These are phyloP conservation scores for Andalucia godoyi DNA, from an alignment of 78 protist genomes.

Conservation along the genomic window DNA sequence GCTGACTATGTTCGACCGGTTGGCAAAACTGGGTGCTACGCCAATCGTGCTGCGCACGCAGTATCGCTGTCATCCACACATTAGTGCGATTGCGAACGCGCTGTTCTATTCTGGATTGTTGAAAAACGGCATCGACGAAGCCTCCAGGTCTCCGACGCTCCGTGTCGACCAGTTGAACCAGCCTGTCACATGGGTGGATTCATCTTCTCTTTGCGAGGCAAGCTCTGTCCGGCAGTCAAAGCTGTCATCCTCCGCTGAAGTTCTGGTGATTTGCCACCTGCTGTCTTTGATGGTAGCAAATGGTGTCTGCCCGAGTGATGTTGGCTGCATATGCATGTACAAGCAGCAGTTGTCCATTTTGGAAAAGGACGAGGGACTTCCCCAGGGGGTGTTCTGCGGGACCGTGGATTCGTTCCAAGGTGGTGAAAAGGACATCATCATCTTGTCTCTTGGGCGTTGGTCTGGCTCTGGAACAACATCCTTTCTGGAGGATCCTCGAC, in stretches of 20 bases:
- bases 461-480: not conserved
- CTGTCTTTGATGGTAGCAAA: not conserved
- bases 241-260: conserved; percentile 29
- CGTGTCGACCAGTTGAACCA: too few species aligned
- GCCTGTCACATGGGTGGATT: not conserved
- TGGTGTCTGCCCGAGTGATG: conserved; percentile 6
- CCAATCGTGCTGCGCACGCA: conserved; percentile 45
- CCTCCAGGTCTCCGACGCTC: conserved; percentile 16
- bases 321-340: conserved; percentile 45
- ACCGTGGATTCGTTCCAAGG: conserved; percentile 81
- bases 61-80: conserved; percentile 66
- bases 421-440: conserved; percentile 58
- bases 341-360: not conserved
- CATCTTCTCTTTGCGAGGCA: not conserved
- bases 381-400: not conserved
- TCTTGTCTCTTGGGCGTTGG: conserved; percentile 36
- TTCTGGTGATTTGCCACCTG: not conserved
- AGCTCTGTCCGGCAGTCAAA: not conserved
- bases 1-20: conserved; percentile 55
- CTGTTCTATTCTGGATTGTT: conserved; percentile 39
- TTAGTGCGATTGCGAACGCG: conserved; percentile 32
- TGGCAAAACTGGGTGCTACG: not conserved
- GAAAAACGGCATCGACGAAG: conserved; percentile 24
- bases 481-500: conserved; percentile 47
- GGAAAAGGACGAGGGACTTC: not conserved